These are phyloP conservation scores for Scenedesmus sp. DNA, from an alignment of 163 green algal species.

Conservation along the genomic window DNA sequence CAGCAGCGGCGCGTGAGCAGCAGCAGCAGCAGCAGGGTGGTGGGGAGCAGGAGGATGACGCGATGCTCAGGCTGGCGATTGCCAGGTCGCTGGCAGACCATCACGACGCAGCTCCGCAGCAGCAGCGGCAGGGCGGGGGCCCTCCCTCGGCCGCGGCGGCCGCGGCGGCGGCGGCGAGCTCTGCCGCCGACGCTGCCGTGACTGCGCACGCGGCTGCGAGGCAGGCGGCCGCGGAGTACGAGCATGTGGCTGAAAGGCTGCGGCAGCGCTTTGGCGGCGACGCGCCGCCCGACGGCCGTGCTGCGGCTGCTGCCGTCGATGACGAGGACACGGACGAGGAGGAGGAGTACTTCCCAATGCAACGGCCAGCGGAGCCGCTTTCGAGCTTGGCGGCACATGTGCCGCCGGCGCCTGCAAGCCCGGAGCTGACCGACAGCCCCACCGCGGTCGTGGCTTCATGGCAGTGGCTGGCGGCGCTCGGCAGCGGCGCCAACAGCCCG, in stretches of 20 bases:
- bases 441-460: background rate
- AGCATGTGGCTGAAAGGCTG: too few species aligned
- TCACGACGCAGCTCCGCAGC: background rate
- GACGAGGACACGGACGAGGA: too few species aligned
- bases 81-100: background rate
- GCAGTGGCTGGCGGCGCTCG: background rate
- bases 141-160: too few species aligned
- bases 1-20: background rate
- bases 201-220: background rate
- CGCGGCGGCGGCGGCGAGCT: too few species aligned
- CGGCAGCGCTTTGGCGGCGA: too few species aligned
- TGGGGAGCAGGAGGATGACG: background rate
- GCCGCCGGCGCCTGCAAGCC: background rate
- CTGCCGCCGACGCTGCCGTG: background rate
- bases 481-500: background rate
- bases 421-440: slow-evolving; percentile 9
- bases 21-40: background rate
- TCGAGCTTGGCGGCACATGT: background rate
- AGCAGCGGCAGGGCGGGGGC: background rate
- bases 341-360: too few species aligned
- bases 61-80: background rate
- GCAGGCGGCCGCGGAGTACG: too few species aligned
- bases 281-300: too few species aligned
- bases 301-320: too few species aligned
- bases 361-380: too few species aligned